phyloP scores from a whole-genome alignment of 2,329 filamentous ascomycete species.

The Emericellopsis cladophorae region DNA sequence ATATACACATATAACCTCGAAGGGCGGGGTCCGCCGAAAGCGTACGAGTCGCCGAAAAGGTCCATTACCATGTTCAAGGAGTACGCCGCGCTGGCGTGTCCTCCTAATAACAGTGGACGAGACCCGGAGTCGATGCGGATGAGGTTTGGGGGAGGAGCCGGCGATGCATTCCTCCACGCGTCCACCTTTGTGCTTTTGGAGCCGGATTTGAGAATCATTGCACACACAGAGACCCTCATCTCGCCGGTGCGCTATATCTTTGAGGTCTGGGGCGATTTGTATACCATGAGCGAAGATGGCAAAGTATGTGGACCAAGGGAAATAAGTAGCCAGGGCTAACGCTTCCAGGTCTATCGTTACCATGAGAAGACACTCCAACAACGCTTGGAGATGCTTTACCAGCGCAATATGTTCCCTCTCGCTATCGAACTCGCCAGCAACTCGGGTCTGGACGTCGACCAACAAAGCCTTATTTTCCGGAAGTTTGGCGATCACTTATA shows the following conservation, averaged over 20 bases:
- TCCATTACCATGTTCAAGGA: conserved; percentile 68
- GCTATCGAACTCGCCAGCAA: conserved; percentile 91
- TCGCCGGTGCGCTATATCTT: conserved; percentile 72
- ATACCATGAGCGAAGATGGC: conserved; percentile 80
- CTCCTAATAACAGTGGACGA: conserved; percentile 45
- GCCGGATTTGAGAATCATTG: conserved; percentile 78
- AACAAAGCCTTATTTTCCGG: conserved; percentile 85
- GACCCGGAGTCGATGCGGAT: conserved; percentile 50
- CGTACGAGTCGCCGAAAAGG: conserved; percentile 85
- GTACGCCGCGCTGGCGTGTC: conserved; percentile 79
- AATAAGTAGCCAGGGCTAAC: conserved; percentile 1
- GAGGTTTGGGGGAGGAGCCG: conserved; percentile 53
- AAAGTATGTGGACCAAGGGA: conserved; percentile 51
- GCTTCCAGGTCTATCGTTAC: conserved; percentile 61
- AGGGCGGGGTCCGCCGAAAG: conserved; percentile 75
- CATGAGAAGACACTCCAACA: conserved; percentile 85
- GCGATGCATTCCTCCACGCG: conserved; percentile 70
- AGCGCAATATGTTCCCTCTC: conserved; percentile 81
- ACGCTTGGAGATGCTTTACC: conserved; percentile 85
- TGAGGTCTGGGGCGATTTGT: conserved; percentile 82
- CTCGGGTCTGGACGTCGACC: conserved; percentile 62
- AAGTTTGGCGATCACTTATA: conserved; percentile 92
- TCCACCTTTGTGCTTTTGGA: conserved; percentile 88
- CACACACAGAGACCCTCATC: conserved; percentile 75
- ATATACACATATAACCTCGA: conserved; percentile 86